Conservation (phyloP, 2,329 filamentous ascomycete genomes). For the Ustulina deusta region DNA sequence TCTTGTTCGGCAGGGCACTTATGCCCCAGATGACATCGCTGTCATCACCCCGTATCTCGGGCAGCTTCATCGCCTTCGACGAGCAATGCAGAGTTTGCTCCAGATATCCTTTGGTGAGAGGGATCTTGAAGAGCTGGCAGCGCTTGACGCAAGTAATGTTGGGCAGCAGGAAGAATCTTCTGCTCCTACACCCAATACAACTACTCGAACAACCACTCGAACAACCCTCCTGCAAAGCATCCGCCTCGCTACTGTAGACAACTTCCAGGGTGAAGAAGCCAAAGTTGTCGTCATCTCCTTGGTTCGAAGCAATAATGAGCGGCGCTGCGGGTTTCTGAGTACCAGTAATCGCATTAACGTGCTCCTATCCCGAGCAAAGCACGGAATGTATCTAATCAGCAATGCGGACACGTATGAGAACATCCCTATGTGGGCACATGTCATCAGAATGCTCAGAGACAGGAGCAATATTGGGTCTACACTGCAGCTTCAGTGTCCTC, state of each 20-base stretch:
- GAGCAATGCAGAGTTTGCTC: slow-evolving; percentile 60
- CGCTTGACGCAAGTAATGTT: slow-evolving; percentile 52
- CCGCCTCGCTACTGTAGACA: slow-evolving; percentile 75
- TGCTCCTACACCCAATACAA: slow-evolving; percentile 1
- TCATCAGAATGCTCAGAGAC: slow-evolving; percentile 64
- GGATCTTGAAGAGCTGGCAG: slow-evolving; percentile 67
- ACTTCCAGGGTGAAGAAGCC: slow-evolving; percentile 82
- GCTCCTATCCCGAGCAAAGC: slow-evolving; percentile 72
- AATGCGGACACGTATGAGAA: slow-evolving; percentile 68
- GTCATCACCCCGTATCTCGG: slow-evolving; percentile 76
- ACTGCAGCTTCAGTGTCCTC: slow-evolving; percentile 56
- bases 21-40: slow-evolving; percentile 72
- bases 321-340: slow-evolving; percentile 72
- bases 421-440: slow-evolving; percentile 73
- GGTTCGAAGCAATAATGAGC: slow-evolving; percentile 73
- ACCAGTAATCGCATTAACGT: slow-evolving; percentile 78
- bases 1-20: slow-evolving; percentile 72
- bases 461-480: slow-evolving; percentile 58
- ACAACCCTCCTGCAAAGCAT: slow-evolving; percentile 61
- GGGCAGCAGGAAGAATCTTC: slow-evolving; percentile 41
- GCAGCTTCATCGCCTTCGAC: slow-evolving; percentile 65
- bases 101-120: slow-evolving; percentile 74
- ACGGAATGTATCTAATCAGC: slow-evolving; percentile 79
- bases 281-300: slow-evolving; percentile 77
- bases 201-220: slow-evolving; percentile 48